Conservation (phyloP, 805 yeast genomes). For the Naumovozyma castellii region DNA sequence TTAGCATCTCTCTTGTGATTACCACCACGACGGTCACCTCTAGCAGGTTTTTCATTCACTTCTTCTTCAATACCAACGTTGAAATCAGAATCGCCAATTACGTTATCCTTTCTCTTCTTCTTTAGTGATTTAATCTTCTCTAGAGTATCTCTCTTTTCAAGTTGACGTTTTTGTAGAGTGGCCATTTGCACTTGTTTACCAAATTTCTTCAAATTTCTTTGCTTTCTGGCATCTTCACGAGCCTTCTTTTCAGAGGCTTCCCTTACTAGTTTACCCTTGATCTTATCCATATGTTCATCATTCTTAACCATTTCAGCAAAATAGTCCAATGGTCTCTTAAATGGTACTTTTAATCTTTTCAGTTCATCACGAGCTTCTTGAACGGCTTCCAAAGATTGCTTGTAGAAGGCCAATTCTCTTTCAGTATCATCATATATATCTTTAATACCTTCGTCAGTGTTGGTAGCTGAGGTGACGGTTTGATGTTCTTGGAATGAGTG, state of each 20-base stretch:
- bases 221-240: conserved; percentile 85
- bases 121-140: conserved; percentile 86
- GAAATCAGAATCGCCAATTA: conserved; percentile 46
- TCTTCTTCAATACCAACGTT: conserved; percentile 88
- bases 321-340: conserved; percentile 87
- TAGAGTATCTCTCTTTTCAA: conserved; percentile 81
- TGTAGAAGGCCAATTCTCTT: conserved; percentile 90
- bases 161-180: conserved; percentile 85
- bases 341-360: conserved; percentile 67
- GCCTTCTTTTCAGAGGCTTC: conserved; percentile 84
- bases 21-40: conserved; percentile 34
- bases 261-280: conserved; percentile 67
- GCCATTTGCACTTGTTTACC: conserved; percentile 96
- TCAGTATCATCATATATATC: conserved; percentile 94
- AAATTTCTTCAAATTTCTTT: conserved; percentile 88
- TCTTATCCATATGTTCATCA: conserved; percentile 95
- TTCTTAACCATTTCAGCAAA: conserved; percentile 98
- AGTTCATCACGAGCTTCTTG: conserved; percentile 57
- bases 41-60: conserved; percentile 34
- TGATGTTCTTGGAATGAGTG: conserved; percentile 80
- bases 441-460: conserved; percentile 56
- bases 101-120: conserved; percentile 75
- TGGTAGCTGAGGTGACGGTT: conserved; percentile 50
- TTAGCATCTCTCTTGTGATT: conserved; percentile 62
- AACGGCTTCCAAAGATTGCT: conserved; percentile 85